A percentile compares a stretch with the other conserved stretches of the same genome.
phyloP scores from a whole-genome alignment of 306 rosid genomes.

The Gynostemma pentaphyllum region DNA sequence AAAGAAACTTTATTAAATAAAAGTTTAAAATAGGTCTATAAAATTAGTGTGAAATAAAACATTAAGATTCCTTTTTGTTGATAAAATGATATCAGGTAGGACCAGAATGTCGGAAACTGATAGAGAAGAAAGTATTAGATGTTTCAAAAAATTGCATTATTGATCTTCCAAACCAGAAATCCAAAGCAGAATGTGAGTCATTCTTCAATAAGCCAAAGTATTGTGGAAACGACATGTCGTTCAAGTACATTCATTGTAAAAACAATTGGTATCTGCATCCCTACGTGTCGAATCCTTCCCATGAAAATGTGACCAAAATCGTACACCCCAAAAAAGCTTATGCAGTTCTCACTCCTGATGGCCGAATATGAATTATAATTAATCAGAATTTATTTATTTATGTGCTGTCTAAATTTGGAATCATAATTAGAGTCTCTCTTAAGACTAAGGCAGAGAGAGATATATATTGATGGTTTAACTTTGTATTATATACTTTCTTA shows the following conservation, averaged over 20 bases:
- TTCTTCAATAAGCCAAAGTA: conserved; percentile 16
- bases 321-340: conserved; percentile 9
- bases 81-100: no score
- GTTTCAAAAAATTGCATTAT: conserved; percentile 45
- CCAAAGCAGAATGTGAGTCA: conserved; percentile 10
- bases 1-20: no score
- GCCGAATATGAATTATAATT: no score
- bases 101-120: conserved; percentile 39
- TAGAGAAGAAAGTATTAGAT: conserved; percentile 24
- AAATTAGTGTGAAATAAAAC: no score
- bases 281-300: background rate
- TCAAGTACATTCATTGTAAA: conserved; percentile 34
- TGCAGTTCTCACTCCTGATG: background rate
- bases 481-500: no score
- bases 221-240: conserved; percentile 16
- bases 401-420: no score
- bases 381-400: no score
- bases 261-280: background rate
- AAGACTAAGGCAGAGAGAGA: no score
- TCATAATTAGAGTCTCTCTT: no score
- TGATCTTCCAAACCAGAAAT: conserved; percentile 33
- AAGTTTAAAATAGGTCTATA: no score
- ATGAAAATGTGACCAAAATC: background rate
- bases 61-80: no score
- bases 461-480: no score